A percentile compares a stretch with the other conserved stretches of the same genome.
Conservation (phyloP, 306 rosid species). For the Vigna trinervia region DNA sequence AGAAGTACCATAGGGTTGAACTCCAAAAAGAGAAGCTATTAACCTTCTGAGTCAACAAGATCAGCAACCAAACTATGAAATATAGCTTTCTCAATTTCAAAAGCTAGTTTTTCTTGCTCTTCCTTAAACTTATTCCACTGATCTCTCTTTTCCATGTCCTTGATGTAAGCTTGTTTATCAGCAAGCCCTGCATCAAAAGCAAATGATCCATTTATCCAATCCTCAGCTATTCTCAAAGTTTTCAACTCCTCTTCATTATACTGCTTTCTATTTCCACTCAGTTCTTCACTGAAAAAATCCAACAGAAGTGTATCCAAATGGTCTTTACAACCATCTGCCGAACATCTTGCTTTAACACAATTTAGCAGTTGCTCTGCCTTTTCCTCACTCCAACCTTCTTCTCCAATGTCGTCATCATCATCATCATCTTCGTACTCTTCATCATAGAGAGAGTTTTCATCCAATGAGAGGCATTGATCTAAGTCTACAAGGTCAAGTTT, state of each 20-base stretch:
- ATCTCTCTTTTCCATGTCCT: conserved; percentile 60
- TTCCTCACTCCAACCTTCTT: conserved; percentile 43
- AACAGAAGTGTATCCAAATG: conserved; percentile 50
- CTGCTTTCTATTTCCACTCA: conserved; percentile 41
- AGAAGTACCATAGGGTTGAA: too few species aligned
- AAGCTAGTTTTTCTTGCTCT: conserved; percentile 61
- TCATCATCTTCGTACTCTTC: conserved; percentile 35
- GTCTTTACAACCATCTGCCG: conserved; percentile 22
- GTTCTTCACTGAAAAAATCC: conserved; percentile 64
- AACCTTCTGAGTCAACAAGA: conserved; percentile 41
- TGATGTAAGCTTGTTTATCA: conserved; percentile 56
- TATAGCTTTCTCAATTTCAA: conserved; percentile 58
- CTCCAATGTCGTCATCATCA: conserved; percentile 24
- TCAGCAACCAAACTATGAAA: conserved; percentile 56
- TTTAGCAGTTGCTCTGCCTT: conserved; percentile 56
- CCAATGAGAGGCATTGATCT: conserved; percentile 39
- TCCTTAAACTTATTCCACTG: conserved; percentile 58
- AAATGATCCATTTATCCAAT: conserved; percentile 55
- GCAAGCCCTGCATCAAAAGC: conserved; percentile 45
- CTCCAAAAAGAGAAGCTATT: background rate
- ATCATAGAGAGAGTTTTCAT: conserved; percentile 36
- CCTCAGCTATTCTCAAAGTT: conserved; percentile 54
- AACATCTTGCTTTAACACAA: conserved; percentile 46
- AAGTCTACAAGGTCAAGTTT: conserved; percentile 46
- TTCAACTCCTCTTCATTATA: conserved; percentile 36